Evolutionary conservation across 2,329 filamentous ascomycete species (phyloP).

Genomic region (Sarocladium brachiariae): DNA sequence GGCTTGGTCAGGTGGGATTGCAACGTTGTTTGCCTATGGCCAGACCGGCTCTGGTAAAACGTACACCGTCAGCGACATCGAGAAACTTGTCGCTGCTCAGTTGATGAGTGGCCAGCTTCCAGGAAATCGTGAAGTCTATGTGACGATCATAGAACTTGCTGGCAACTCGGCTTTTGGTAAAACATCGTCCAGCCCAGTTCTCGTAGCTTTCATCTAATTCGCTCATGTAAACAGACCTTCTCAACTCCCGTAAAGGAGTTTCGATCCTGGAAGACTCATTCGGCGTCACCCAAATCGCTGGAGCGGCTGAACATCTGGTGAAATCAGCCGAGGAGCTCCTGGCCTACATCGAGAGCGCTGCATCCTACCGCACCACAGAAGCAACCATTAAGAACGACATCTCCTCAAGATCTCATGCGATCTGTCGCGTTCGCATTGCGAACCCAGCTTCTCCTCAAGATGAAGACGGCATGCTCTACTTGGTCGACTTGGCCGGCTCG

Average conservation of each 20-base stretch:
- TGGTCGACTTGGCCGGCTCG: slow-evolving; percentile 42
- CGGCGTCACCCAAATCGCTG: slow-evolving; percentile 36
- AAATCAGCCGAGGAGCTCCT: slow-evolving; percentile 22
- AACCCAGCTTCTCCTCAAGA: slow-evolving; percentile 16
- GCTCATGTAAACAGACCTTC: no score
- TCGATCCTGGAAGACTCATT: slow-evolving; percentile 39
- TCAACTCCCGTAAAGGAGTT: slow-evolving; percentile 33
- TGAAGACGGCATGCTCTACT: slow-evolving; percentile 37
- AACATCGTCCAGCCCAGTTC: no score
- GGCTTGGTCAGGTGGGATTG: slow-evolving; percentile 38
- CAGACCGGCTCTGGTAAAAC: slow-evolving; percentile 45
- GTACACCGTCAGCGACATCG: slow-evolving; percentile 34
- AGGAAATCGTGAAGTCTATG: slow-evolving; percentile 23
- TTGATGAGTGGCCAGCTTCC: slow-evolving; percentile 21
- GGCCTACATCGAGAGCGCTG: slow-evolving; percentile 28
- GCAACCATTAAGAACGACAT: slow-evolving; percentile 38
- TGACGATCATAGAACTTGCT: slow-evolving; percentile 33
- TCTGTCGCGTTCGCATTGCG: slow-evolving; percentile 38
- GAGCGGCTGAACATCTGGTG: slow-evolving; percentile 32
- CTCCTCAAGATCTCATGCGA: slow-evolving; percentile 41
- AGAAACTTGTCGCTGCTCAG: slow-evolving; percentile 31
- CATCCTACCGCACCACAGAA: slow-evolving; percentile 33
- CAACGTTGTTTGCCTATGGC: slow-evolving; percentile 42
- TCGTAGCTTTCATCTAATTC: no score
- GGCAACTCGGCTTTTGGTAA: slow-evolving; percentile 27